Percentiles rank a stretch among this genome's conserved stretches.
These are phyloP conservation scores for Physcomitrium patens DNA, from an alignment of 225 moss, liverwort and hornwort species.

Conservation along the genomic window DNA sequence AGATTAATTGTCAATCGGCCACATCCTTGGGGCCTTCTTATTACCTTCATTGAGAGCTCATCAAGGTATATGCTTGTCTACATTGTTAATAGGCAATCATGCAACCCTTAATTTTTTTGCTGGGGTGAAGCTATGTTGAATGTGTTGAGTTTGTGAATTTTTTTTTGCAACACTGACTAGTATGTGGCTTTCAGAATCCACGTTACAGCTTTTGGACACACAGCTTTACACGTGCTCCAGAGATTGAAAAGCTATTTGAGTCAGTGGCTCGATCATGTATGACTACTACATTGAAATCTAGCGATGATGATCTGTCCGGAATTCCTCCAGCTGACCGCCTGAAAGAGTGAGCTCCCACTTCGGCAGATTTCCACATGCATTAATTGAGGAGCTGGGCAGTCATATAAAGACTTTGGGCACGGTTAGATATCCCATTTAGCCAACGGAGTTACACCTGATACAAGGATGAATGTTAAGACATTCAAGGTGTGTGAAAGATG, in stretches of 20 bases:
- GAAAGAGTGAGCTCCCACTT: conserved; percentile 55
- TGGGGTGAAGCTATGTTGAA: background rate
- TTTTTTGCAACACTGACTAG: conserved; percentile 18
- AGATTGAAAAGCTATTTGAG: conserved; percentile 92
- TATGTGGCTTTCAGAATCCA: conserved; percentile 69
- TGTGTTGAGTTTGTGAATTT: background rate
- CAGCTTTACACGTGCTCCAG: conserved; percentile 87
- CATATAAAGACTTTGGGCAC: background rate
- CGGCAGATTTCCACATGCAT: conserved; percentile 39
- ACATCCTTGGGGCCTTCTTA: conserved; percentile 96
- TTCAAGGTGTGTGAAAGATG: conserved; percentile 35
- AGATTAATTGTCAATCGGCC: conserved; percentile 91
- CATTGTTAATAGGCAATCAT: background rate
- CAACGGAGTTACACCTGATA: conserved; percentile 15
- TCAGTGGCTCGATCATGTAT: conserved; percentile 95
- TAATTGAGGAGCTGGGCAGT: conserved; percentile 30
- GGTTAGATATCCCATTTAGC: background rate
- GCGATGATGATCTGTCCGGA: conserved; percentile 77
- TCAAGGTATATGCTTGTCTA: conserved; percentile 58
- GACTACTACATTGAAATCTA: conserved; percentile 71
- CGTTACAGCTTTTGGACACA: conserved; percentile 95
- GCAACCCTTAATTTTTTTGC: background rate
- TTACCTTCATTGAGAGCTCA: conserved; percentile 96
- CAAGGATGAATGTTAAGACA: conserved; percentile 31
- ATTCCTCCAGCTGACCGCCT: conserved; percentile 65